These are phyloP conservation scores for Tolypocladium ovalisporum DNA, from an alignment of 2,329 filamentous ascomycete genomes.

Conservation along the genomic window DNA sequence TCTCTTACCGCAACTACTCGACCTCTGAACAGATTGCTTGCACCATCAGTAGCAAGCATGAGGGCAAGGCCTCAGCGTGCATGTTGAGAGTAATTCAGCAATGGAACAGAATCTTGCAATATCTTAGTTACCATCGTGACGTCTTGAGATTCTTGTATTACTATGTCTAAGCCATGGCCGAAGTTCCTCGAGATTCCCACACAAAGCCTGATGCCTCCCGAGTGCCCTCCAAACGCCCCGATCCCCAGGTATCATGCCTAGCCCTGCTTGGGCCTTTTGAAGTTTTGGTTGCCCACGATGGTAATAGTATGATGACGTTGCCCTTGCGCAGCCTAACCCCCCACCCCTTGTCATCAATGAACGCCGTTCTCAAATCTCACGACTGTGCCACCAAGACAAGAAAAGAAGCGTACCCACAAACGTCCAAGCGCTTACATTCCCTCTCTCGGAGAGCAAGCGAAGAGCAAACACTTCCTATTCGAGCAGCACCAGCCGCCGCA, in stretches of 20 bases:
- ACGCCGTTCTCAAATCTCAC: neutral
- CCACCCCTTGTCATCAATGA: neutral
- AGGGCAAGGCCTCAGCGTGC: neutral
- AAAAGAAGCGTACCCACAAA: neutral
- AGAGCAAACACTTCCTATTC: neutral
- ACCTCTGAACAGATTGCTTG: too few species aligned
- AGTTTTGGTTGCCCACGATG: neutral
- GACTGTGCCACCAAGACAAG: neutral
- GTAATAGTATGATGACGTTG: neutral
- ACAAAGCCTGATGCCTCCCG: neutral
- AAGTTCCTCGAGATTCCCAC: neutral
- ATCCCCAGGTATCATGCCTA: neutral
- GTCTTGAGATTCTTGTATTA: neutral
- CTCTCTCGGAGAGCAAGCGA: neutral
- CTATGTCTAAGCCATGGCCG: neutral
- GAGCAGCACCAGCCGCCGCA: neutral
- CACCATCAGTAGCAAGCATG: too few species aligned
- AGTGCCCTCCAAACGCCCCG: neutral
- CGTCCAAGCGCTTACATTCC: neutral
- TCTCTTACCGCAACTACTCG: too few species aligned
- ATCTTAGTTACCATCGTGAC: too few species aligned
- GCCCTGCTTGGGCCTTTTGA: neutral
- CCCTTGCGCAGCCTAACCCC: neutral
- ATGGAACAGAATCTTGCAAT: too few species aligned
- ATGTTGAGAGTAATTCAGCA: too few species aligned